phyloP scores from a whole-genome alignment of 352 stramenopile genomes.

The Phytopythium delawarense region DNA sequence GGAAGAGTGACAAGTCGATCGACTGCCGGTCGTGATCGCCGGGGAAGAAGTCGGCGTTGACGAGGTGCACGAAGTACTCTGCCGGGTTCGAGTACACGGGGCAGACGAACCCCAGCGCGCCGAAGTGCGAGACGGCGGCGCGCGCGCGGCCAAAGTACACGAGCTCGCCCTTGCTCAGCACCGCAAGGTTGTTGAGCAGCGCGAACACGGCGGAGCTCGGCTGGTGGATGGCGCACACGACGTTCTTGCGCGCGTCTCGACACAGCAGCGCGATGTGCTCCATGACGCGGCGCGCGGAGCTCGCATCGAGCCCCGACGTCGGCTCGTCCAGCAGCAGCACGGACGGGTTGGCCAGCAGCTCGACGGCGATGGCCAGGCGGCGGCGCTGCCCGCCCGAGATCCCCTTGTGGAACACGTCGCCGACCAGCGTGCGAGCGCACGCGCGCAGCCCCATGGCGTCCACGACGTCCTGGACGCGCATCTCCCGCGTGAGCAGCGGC shows the following conservation, averaged over 20 bases:
- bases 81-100: constrained; percentile 64
- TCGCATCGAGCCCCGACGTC: constrained; percentile 89
- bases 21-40: constrained; percentile 12
- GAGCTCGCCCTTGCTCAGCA: constrained; percentile 69
- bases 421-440: constrained; percentile 60
- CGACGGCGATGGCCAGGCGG: constrained; percentile 89
- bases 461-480: constrained; percentile 61
- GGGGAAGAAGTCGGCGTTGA: constrained; percentile 53
- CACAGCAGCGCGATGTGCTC: constrained; percentile 49
- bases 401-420: constrained; percentile 83
- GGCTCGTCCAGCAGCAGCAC: constrained; percentile 95
- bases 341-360: constrained; percentile 93
- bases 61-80: constrained; percentile 61
- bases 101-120: constrained; percentile 41
- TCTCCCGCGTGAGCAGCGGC: constrained; percentile 31
- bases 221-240: constrained; percentile 85
- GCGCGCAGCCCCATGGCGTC: constrained; percentile 58
- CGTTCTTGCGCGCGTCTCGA: constrained; percentile 50
- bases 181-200: constrained; percentile 60
- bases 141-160: constrained; percentile 87
- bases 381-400: constrained; percentile 89
- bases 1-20: constrained; percentile 26
- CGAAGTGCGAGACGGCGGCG: constrained; percentile 44
- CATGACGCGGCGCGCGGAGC: constrained; percentile 88
- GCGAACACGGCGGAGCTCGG: constrained; percentile 70